Conservation (phyloP, 1,284 basidiomycete genomes). For the Sporisorium reilianum region DNA sequence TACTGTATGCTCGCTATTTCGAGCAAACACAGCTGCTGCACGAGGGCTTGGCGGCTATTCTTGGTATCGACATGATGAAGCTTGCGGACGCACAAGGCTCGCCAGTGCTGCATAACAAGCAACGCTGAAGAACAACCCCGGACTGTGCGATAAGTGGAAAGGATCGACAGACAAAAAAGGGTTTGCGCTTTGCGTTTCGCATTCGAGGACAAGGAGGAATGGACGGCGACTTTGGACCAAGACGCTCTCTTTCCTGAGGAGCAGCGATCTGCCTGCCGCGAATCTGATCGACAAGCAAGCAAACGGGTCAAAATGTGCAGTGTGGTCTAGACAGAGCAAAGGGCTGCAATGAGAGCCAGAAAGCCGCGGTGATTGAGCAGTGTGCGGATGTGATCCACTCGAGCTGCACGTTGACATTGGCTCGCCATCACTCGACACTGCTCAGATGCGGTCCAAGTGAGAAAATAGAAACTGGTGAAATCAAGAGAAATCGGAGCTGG, state of each 20-base stretch:
- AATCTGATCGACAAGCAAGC: background rate
- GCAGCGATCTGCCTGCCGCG: background rate
- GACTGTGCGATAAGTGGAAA: no score
- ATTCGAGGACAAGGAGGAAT: background rate
- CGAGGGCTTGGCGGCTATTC: no score
- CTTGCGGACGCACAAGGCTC: background rate
- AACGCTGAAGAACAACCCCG: no score
- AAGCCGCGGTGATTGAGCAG: constrained; percentile 2
- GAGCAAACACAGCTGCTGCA: no score
- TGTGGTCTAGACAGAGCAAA: background rate
- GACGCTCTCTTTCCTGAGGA: no score
- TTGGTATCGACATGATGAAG: no score
- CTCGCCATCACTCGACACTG: constrained; percentile 5
- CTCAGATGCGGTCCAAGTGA: constrained; percentile 5
- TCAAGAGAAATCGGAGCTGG: constrained; percentile 3
- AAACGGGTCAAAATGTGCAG: background rate
- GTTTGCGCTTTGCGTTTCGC: background rate
- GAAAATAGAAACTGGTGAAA: background rate
- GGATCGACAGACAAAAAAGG: no score
- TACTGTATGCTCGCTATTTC: no score
- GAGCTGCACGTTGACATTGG: background rate
- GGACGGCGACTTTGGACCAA: constrained; percentile 5
- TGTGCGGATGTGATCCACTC: background rate
- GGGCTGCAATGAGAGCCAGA: background rate
- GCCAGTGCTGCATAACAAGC: no score